Percentiles rank a stretch among this genome's conserved stretches.
phyloP scores from a whole-genome alignment of 2,329 filamentous ascomycete genomes.

The Exophiala mesophila region DNA sequence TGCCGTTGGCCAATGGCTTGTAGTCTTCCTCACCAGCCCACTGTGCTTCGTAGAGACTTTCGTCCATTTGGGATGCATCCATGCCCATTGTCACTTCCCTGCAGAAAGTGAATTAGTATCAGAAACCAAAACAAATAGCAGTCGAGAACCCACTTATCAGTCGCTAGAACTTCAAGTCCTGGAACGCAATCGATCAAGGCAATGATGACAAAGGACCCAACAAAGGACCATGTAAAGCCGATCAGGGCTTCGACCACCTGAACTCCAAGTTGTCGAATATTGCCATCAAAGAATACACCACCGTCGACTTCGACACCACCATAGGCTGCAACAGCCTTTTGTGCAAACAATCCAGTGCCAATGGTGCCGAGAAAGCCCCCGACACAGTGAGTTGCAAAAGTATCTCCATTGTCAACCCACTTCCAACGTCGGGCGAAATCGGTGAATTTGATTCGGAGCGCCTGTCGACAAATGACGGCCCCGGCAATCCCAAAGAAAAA shows the following conservation, averaged over 20 bases:
- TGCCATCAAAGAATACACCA: conserved; percentile 52
- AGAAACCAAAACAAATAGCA: neutral
- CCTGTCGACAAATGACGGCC: conserved; percentile 47
- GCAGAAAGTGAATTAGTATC: neutral
- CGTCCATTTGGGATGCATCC: conserved; percentile 49
- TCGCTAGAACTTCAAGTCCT: conserved; percentile 49
- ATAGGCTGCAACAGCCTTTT: conserved; percentile 49
- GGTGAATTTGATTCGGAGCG: conserved; percentile 50
- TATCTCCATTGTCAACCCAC: conserved; percentile 54
- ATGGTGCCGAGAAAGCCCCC: conserved; percentile 50
- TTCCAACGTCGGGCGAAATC: conserved; percentile 42
- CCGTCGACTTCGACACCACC: conserved; percentile 46
- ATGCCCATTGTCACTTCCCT: conserved; percentile 44
- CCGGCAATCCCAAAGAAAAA: conserved; percentile 47
- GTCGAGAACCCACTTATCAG: conserved; percentile 43
- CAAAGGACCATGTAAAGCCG: conserved; percentile 49
- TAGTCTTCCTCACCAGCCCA: conserved; percentile 32
- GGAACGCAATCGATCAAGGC: conserved; percentile 51
- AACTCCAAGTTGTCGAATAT: conserved; percentile 46
- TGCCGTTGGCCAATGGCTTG: conserved; percentile 18
- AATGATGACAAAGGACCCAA: conserved; percentile 46
- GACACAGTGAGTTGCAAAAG: conserved; percentile 52
- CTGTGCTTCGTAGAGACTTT: conserved; percentile 40
- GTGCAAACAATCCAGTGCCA: conserved; percentile 48
- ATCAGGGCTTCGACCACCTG: conserved; percentile 49